These are phyloP conservation scores for Delitschia confertaspora DNA, from an alignment of 495 filamentous ascomycete genomes.

Conservation along the genomic window DNA sequence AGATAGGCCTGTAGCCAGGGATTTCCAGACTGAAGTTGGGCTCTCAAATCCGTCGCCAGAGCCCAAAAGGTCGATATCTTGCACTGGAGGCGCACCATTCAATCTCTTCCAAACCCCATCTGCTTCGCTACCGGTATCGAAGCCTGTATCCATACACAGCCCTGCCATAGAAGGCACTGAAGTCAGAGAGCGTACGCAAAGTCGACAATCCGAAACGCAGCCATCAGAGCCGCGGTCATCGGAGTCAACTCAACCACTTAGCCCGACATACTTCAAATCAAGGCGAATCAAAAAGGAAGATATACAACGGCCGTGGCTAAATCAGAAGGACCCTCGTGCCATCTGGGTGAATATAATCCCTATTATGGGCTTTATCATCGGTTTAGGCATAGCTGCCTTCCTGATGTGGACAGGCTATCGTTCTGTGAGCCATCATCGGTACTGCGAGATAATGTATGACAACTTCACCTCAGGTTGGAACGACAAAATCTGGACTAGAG, in stretches of 20 bases:
- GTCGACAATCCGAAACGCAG: too few relatives aligned
- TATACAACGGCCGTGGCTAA: conserved; percentile 60
- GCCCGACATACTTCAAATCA: conserved; percentile 60
- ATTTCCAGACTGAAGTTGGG: too few relatives aligned
- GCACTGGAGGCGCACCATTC: too few relatives aligned
- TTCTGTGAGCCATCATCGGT: conserved; percentile 62
- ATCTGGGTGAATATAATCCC: conserved; percentile 81
- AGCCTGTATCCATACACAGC: too few relatives aligned
- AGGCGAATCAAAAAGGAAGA: conserved; percentile 61
- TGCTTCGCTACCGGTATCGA: too few relatives aligned
- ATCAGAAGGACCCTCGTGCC: conserved; percentile 61
- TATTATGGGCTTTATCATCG: conserved; percentile 55
- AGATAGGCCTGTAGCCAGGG: too few relatives aligned
- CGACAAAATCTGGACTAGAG: conserved; percentile 59
- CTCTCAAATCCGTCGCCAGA: too few relatives aligned
- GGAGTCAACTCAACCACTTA: conserved; percentile 30
- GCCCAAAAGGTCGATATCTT: too few relatives aligned
- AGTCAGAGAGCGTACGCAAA: too few relatives aligned
- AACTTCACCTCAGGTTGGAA: conserved; percentile 56
- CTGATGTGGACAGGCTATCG: conserved; percentile 62
- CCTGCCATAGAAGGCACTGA: too few relatives aligned
- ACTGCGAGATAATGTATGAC: conserved; percentile 63
- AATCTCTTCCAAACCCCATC: too few relatives aligned
- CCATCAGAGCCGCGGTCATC: too few relatives aligned
- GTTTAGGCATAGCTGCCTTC: conserved; percentile 56